phyloP scores from a whole-genome alignment of 495 filamentous ascomycete species.

The Penicillium chermesinum region DNA sequence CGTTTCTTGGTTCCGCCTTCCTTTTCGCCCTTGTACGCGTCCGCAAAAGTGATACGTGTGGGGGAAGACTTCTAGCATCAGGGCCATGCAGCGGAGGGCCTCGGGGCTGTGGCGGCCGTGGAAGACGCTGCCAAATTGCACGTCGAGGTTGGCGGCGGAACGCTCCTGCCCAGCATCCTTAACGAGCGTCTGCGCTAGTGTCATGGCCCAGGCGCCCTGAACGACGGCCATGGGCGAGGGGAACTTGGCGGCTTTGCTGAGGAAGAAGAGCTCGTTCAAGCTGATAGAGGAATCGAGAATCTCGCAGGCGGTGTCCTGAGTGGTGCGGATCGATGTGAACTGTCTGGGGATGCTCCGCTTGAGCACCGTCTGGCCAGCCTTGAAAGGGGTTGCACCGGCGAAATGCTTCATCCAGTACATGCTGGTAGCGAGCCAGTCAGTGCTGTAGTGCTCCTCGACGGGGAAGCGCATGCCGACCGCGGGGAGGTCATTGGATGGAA shows the following conservation, averaged over 20 bases:
- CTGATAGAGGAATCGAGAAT: background rate
- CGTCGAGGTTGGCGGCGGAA: too few species aligned
- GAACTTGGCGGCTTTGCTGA: background rate
- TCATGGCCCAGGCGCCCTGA: background rate
- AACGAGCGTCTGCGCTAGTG: background rate
- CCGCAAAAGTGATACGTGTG: too few species aligned
- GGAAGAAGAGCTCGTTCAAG: background rate
- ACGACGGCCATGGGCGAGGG: background rate
- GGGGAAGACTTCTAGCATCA: background rate
- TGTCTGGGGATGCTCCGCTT: background rate
- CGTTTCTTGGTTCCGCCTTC: background rate
- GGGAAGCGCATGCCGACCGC: background rate
- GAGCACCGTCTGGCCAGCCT: background rate
- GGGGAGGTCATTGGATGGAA: background rate
- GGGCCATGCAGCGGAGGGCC: background rate
- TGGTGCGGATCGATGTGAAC: background rate
- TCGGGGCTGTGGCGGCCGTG: background rate
- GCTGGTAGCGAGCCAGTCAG: background rate
- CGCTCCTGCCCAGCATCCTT: background rate
- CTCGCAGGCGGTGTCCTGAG: too few species aligned
- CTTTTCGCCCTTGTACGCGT: too few species aligned
- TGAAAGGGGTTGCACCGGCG: background rate
- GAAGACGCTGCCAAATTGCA: background rate
- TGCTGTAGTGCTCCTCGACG: background rate
- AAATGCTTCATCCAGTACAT: background rate